These are phyloP conservation scores for Adansonia rubrostipa DNA, from an alignment of 441 rosid genomes.

Conservation along the genomic window DNA sequence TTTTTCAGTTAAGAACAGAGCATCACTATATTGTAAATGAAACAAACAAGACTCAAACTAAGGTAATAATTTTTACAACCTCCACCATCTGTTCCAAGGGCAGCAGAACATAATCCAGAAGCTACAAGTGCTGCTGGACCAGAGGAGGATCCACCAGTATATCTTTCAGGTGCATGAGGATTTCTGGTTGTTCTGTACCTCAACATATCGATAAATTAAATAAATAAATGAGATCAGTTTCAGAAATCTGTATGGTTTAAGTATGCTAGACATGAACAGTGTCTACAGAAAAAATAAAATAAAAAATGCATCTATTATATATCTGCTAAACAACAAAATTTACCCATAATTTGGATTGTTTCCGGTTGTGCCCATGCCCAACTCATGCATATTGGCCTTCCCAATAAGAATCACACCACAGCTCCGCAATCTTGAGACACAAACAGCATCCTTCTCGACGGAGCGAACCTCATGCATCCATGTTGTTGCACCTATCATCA, in stretches of 20 bases:
- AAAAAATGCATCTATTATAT: not conserved
- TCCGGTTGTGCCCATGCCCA: slow-evolving; percentile 92
- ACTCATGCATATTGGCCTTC: slow-evolving; percentile 94
- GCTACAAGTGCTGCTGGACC: slow-evolving; percentile 94
- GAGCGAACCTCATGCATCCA: slow-evolving; percentile 79
- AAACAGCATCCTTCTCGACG: slow-evolving; percentile 64
- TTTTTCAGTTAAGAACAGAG: slow-evolving; percentile 23
- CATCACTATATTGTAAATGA: slow-evolving; percentile 21
- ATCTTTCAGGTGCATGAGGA: slow-evolving; percentile 78
- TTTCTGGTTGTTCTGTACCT: slow-evolving; percentile 81
- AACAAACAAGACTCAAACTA: slow-evolving; percentile 23
- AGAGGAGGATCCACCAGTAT: slow-evolving; percentile 94
- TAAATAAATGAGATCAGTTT: not conserved
- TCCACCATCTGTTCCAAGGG: slow-evolving; percentile 96
- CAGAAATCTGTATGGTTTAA: not conserved
- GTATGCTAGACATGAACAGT: not conserved
- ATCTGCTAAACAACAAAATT: slow-evolving; percentile 31
- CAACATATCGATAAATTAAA: slow-evolving; percentile 16
- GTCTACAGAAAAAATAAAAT: no score
- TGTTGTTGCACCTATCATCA: slow-evolving; percentile 69
- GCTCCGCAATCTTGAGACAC: slow-evolving; percentile 70
- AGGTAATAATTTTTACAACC: slow-evolving; percentile 49
- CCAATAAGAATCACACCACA: slow-evolving; percentile 89
- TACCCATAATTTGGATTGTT: slow-evolving; percentile 90
- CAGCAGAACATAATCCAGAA: slow-evolving; percentile 87